These are phyloP conservation scores for Tetrahymena malaccensis DNA, from an alignment of 73 alveolate genomes.

Conservation along the genomic window DNA sequence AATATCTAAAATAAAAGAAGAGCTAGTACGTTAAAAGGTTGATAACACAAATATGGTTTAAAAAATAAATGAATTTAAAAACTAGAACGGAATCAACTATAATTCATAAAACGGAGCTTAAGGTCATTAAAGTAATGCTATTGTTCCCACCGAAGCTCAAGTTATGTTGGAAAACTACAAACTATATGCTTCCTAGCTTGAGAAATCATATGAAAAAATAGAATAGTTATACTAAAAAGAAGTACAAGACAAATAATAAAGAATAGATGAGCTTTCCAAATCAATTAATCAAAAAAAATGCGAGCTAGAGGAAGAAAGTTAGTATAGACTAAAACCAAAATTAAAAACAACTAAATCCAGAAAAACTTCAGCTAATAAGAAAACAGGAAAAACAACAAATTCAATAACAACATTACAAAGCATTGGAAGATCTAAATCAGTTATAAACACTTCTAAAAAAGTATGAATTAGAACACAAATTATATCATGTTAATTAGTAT, in stretches of 20 bases:
- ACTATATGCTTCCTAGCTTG: background rate
- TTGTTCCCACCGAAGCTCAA: background rate
- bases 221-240: background rate
- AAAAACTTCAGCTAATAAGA: background rate
- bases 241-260: background rate
- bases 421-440: background rate
- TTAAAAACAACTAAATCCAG: background rate
- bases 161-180: background rate
- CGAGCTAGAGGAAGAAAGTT: background rate
- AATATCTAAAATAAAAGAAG: background rate
- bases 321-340: background rate
- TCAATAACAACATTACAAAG: background rate
- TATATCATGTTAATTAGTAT: too few species aligned
- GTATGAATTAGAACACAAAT: background rate
- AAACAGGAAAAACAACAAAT: background rate
- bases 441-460: background rate
- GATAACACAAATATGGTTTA: background rate
- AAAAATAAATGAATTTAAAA: background rate
- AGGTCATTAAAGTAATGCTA: background rate
- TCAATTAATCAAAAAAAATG: background rate
- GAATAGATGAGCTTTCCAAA: background rate
- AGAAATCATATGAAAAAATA: background rate
- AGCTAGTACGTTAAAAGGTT: background rate
- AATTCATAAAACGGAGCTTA: background rate
- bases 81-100: background rate